Evolutionary conservation across 2,329 filamentous ascomycete species (phyloP), one percentile per base, ranked within the genome.

Genomic region (Fusarium sp.): DNA sequence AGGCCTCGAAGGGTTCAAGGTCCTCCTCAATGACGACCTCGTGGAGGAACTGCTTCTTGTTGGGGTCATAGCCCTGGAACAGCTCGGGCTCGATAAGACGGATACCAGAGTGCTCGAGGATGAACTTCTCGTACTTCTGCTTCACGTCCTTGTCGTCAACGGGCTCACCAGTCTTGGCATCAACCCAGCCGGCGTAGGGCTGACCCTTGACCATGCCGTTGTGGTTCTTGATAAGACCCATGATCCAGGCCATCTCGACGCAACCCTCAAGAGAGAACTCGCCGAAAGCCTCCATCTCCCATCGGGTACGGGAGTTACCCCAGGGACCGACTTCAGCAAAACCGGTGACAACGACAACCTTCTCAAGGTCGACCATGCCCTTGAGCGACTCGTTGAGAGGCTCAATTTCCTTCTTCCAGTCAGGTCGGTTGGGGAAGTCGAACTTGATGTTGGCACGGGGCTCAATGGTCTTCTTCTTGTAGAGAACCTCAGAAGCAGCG

Each of bases 191-290:
- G 76, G 96, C 94, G 86, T 99, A 98, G 74, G 93, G 93, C 86
- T 97, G 93, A 82, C 96, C 96, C 87, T 99, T 99, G 82, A 99
- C 91, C 35, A 93, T 92, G 20, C 96, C 96, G 78, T 98, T 98
- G 87, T 98, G 94, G 84, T 99, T 97, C 89, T 96, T 98, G 87
- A 99, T 98, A 69, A 98, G 91, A 80, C 96, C 96, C 96, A 98
- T 99, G 84, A 99, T 94, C 96, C 96, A 99, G 35, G 96, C 95
- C 96, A 99, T 99, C 85, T 99, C 96, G 70, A 99, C 93, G 80
- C 96, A 98, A 34, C 96, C 96, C 84, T 99, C 97, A 16, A 99
- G 90, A 10, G 96, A 98, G 87, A 99, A 99, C 80, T 98, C 90
- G 81, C 96, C 96, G 76, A 95, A 92, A 2, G 96, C 95, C 84